Evolutionary conservation across 768 basidiomycete species (phyloP).

Genomic region (Termitomyces sp.): DNA sequence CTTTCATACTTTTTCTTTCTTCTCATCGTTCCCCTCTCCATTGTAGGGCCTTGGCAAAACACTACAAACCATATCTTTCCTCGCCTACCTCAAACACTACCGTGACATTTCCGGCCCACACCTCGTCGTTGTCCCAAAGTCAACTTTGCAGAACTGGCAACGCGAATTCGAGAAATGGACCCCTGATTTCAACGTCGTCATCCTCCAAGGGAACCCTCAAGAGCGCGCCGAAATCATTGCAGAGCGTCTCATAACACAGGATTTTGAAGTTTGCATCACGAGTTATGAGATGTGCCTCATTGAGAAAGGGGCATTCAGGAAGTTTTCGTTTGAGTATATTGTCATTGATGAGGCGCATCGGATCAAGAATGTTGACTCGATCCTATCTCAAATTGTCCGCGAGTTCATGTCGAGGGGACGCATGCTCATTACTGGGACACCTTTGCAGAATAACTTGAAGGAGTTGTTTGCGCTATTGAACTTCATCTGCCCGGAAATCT

Average conservation of each 20-base stretch:
- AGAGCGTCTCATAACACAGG: constrained; percentile 71
- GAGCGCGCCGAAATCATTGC: constrained; percentile 82
- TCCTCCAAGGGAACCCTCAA: constrained; percentile 84
- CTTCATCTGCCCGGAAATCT: constrained; percentile 96
- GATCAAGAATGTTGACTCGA: constrained; percentile 98
- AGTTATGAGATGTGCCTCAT: constrained; percentile 97
- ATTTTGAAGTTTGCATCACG: constrained; percentile 93
- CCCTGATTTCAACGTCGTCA: constrained; percentile 75
- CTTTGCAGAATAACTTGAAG: constrained; percentile 94
- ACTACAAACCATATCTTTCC: constrained; percentile 95
- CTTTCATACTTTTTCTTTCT: background rate
- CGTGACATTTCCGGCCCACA: constrained; percentile 75
- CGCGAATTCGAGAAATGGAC: constrained; percentile 93
- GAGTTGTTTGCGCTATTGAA: constrained; percentile 90
- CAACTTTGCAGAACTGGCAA: constrained; percentile 94
- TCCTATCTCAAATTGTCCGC: constrained; percentile 91
- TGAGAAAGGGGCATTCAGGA: constrained; percentile 88
- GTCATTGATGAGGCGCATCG: constrained; percentile 98
- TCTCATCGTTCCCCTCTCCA: background rate
- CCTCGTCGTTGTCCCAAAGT: constrained; percentile 97
- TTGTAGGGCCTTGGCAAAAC: constrained; percentile 93
- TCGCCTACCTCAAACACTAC: constrained; percentile 89
- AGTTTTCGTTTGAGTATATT: constrained; percentile 97
- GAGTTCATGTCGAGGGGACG: constrained; percentile 85
- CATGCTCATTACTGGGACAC: constrained; percentile 94